These are phyloP conservation scores for Phalaenopsis hybrid DNA, from an alignment of 116 monocot genomes.

Conservation along the genomic window DNA sequence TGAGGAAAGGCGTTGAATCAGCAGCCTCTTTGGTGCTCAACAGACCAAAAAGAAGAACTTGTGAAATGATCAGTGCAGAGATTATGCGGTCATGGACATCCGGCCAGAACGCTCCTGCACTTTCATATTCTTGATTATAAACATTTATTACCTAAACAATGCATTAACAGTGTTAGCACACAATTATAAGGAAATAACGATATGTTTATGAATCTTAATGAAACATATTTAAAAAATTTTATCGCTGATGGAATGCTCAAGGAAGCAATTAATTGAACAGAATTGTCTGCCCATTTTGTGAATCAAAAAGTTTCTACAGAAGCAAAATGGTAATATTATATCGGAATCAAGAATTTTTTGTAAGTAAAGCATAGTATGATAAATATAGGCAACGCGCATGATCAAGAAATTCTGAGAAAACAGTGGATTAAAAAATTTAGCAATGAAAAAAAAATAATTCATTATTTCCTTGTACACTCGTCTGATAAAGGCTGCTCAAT, in stretches of 20 bases:
- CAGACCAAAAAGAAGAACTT: conserved; percentile 53
- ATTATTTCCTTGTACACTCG: background rate
- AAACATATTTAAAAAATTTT: background rate
- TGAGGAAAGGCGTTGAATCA: conserved; percentile 51
- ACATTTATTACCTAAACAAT: conserved; percentile 64
- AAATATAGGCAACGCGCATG: background rate
- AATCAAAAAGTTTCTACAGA: background rate
- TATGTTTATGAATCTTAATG: too few relatives aligned
- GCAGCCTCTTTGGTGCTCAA: conserved; percentile 67
- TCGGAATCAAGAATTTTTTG: too few relatives aligned
- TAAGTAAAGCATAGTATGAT: background rate
- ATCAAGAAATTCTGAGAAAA: background rate
- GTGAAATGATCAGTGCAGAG: conserved; percentile 52
- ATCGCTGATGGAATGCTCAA: background rate
- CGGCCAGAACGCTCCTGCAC: conserved; percentile 79
- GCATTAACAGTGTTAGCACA: background rate
- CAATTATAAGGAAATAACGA: background rate
- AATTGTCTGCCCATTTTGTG: background rate
- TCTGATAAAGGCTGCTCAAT: background rate
- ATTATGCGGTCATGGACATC: conserved; percentile 63
- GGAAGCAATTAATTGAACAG: background rate
- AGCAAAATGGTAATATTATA: background rate
- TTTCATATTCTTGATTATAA: conserved; percentile 79
- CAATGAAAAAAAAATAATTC: background rate
- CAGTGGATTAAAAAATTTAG: too few relatives aligned